These are phyloP conservation scores for Rosa persica DNA, from an alignment of 306 rosid species.

Conservation along the genomic window DNA sequence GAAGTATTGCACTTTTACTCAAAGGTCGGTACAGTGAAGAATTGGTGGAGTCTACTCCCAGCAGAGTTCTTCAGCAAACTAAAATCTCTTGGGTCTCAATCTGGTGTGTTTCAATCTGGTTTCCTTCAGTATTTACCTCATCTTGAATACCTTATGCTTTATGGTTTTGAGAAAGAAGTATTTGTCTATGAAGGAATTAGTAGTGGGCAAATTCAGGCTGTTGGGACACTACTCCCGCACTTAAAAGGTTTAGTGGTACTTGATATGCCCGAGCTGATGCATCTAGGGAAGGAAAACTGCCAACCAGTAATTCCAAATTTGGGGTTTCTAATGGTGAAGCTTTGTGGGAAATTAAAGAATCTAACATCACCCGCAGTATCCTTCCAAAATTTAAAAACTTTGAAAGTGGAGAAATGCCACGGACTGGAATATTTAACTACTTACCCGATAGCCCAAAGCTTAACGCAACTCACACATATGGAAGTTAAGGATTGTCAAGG, in stretches of 20 bases:
- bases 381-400: neutral
- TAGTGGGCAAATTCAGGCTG: neutral
- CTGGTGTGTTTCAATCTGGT: neutral
- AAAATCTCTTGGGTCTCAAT: neutral
- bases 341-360: neutral
- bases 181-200: neutral
- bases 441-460: neutral
- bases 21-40: neutral
- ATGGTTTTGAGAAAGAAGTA: neutral
- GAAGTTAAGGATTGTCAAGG: neutral
- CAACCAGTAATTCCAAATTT: neutral
- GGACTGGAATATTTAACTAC: neutral
- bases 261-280: neutral
- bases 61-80: neutral
- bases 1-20: neutral
- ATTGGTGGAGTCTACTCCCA: neutral
- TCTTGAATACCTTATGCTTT: neutral
- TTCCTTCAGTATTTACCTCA: neutral
- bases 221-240: neutral
- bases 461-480: neutral
- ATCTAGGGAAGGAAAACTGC: neutral
- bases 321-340: accelerated
- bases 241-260: accelerated
- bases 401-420: neutral
- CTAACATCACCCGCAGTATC: neutral